Evolutionary conservation across 768 basidiomycete species (phyloP), one percentile per base, ranked within the genome.

Genomic region (Kockovaella imperatae): DNA sequence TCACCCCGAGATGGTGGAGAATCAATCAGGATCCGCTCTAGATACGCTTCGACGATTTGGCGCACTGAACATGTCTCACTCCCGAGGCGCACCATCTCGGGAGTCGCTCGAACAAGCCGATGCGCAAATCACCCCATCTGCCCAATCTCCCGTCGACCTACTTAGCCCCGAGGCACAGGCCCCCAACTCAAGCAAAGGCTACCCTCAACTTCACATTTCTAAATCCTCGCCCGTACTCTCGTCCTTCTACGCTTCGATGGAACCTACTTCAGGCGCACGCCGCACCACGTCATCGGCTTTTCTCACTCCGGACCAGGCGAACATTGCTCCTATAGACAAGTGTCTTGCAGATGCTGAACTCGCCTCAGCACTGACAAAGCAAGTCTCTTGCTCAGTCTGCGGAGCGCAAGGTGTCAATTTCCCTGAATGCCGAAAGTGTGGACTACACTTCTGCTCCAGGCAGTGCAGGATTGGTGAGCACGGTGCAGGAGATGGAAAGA

Each of bases 351-450:
- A 56, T 21, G 66, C 57, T 1, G 66, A 68, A 36, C 38, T 68
- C 23, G 45, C 53, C 4, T 52, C 49, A n/a, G 42, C 60, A 5
- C 28, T 68, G 46, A 68, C 66, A 1, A 62, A 63, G 30, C 56
- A 60, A 30, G 54, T 60, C 5, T 42, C 26, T 2, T 68, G 66
- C 35, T 47, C 48, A 3, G 63, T 68, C 11, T 68, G 66, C 35
- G 40, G 31, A 8, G 39, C 56, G 25, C 35, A 57, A 25, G 66
- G 66, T 3, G 49, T 62, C 32, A 68, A 68, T 42, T 65, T 64
- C 35, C 66, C 66, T 3, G 59, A 57, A 39, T 68, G 66, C 35
- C 48, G 66, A 45, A 60, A 59, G 44, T 68, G 66, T 44, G 58
- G 60, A n/a, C 35, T 62, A 47, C 47, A 45, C 1, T 64, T 68